Conservation (phyloP, 352 stramenopile species). For the Globisporangium parvum region DNA sequence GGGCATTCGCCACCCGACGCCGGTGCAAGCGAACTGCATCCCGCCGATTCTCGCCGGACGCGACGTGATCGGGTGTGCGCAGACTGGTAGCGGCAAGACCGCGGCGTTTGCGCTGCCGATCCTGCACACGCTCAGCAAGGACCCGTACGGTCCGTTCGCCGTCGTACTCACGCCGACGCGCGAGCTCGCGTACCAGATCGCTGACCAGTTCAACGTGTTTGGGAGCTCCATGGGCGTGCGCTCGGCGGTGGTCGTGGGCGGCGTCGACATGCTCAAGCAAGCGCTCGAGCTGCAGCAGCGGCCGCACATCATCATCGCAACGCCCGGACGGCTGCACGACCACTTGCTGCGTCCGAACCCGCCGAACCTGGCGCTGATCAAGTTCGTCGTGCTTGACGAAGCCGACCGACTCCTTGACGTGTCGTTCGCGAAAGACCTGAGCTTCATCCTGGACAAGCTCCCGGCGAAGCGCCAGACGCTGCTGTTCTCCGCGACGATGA, state of each 20-base stretch:
- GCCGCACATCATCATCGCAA: slow-evolving; percentile 97
- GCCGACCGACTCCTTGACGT: slow-evolving; percentile 92
- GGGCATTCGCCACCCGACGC: slow-evolving; percentile 83
- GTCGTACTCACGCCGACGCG: slow-evolving; percentile 96
- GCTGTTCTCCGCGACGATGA: slow-evolving; percentile 98
- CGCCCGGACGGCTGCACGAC: slow-evolving; percentile 92
- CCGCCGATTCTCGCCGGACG: slow-evolving; percentile 83
- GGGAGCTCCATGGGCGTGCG: slow-evolving; percentile 89
- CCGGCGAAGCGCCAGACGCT: slow-evolving; percentile 90
- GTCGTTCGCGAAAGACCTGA: slow-evolving; percentile 84
- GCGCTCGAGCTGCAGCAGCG: slow-evolving; percentile 81
- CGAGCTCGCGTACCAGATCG: slow-evolving; percentile 98
- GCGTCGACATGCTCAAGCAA: slow-evolving; percentile 93
- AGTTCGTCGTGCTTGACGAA: slow-evolving; percentile 98
- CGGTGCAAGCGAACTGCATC: slow-evolving; percentile 89
- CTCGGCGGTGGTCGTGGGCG: slow-evolving; percentile 92
- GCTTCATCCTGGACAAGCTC: slow-evolving; percentile 80
- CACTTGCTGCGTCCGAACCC: slow-evolving; percentile 89
- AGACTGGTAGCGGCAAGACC: slow-evolving; percentile 97
- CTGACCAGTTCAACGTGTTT: slow-evolving; percentile 96
- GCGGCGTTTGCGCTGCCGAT: slow-evolving; percentile 97
- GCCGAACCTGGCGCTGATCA: slow-evolving; percentile 86
- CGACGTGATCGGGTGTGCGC: slow-evolving; percentile 91
- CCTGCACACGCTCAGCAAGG: slow-evolving; percentile 91
- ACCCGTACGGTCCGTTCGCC: slow-evolving; percentile 94